Percentiles rank a stretch among this genome's conserved stretches.
phyloP scores from a whole-genome alignment of 129 eudicot species.

The Tagetes patula region DNA sequence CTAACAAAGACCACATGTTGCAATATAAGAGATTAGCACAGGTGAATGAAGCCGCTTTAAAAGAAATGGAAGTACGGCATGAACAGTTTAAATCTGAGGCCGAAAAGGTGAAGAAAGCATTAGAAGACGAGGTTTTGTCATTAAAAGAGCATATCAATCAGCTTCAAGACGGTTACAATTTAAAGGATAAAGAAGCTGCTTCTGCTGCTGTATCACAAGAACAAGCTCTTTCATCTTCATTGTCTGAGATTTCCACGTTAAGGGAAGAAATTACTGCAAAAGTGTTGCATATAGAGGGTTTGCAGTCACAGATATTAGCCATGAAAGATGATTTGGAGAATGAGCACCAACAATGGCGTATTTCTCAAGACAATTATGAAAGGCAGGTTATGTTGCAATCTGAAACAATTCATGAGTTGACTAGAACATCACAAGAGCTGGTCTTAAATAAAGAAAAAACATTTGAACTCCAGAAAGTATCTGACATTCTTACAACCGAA shows the following conservation, averaged over 20 bases:
- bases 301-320: conserved; percentile 61
- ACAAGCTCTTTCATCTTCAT: conserved; percentile 65
- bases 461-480: conserved; percentile 58
- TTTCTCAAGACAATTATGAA: conserved; percentile 80
- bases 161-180: conserved; percentile 63
- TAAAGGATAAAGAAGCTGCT: conserved; percentile 62
- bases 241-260: conserved; percentile 53
- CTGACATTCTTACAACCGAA: conserved; percentile 56
- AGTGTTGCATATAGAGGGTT: conserved; percentile 41
- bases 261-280: conserved; percentile 58
- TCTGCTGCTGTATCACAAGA: conserved; percentile 64
- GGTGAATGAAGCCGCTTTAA: conserved; percentile 79
- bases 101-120: conserved; percentile 53
- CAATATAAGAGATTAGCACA: conserved; percentile 89
- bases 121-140: conserved; percentile 66
- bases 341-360: conserved; percentile 70
- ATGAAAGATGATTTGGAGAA: conserved; percentile 72
- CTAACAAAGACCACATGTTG: conserved; percentile 73
- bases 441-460: conserved; percentile 61
- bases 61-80: conserved; percentile 71
- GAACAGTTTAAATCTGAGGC: conserved; percentile 69
- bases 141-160: conserved; percentile 54
- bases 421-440: conserved; percentile 78
- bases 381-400: conserved; percentile 96
- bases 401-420: conserved; percentile 90